These are phyloP conservation scores for Sungouiella thailandica DNA, from an alignment of 805 yeast species.

Conservation along the genomic window DNA sequence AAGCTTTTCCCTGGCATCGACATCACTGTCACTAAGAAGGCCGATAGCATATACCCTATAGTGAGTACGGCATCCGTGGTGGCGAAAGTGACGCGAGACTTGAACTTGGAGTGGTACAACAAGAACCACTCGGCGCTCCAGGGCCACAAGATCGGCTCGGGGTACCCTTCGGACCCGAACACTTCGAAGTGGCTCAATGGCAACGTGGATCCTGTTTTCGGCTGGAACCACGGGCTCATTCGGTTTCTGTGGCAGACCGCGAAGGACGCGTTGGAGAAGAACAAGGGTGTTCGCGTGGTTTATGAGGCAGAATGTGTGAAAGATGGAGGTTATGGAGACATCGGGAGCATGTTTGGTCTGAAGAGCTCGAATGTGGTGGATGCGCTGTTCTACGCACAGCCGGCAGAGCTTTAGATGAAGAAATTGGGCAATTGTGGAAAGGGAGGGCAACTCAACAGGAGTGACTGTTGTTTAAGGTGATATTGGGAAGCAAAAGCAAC, in stretches of 20 bases:
- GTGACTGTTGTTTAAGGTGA: too few species aligned
- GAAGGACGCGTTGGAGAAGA: conserved; percentile 57
- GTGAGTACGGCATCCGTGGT: conserved; percentile 94
- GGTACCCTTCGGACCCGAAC: conserved; percentile 90
- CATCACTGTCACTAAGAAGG: conserved; percentile 87
- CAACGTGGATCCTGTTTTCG: conserved; percentile 67
- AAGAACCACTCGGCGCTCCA: conserved; percentile 18
- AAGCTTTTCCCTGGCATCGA: conserved; percentile 61
- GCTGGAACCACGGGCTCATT: conserved; percentile 72
- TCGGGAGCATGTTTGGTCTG: conserved; percentile 16
- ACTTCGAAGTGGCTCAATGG: conserved; percentile 72
- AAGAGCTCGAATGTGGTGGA: conserved; percentile 5
- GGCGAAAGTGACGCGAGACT: conserved; percentile 94
- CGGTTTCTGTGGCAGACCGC: conserved; percentile 96
- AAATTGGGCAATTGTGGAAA: too few species aligned
- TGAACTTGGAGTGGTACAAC: conserved; percentile 39
- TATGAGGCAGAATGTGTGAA: conserved; percentile 52
- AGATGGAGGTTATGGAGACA: conserved; percentile 27
- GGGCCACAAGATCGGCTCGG: conserved; percentile 65
- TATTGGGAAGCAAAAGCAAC: too few species aligned
- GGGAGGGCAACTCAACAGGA: too few species aligned
- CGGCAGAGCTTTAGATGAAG: conserved; percentile 5
- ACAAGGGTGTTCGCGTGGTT: conserved; percentile 48
- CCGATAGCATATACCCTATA: conserved; percentile 86
- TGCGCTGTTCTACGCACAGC: conserved; percentile 10